Evolutionary conservation across 2,329 filamentous ascomycete genomes (phyloP), one percentile per base, ranked within the genome.

Genomic region (Rhexocercosporidium sp.): DNA sequence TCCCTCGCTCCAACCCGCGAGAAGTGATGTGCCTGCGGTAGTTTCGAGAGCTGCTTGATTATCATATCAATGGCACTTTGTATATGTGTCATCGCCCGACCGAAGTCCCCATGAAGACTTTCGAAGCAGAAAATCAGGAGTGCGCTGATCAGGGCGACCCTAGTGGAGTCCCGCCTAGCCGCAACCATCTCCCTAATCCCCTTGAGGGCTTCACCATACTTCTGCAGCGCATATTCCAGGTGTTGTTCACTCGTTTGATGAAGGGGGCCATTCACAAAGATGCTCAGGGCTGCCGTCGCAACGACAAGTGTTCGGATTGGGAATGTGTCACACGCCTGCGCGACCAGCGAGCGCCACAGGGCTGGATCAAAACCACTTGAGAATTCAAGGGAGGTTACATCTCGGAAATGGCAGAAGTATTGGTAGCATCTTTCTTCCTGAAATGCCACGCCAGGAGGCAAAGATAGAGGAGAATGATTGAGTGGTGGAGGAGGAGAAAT

Each of bases 111-210:
- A n/a, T 70, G 68, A 14, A 73, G 51, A 49, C 66, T 74, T 53
- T 74, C 71, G 44, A 73, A 74, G 51, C 65, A 70, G 57, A 71
- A 74, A 14, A 74, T 74, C 4, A 74, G 67, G 20, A 74, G 46
- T 20, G 69, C 66, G 25, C 70, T 70, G 37, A 74, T 69, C 7
- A 73, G 56, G 9, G 71, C 71, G 27, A 70, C 62, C 60, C 69
- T 65, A n/a, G 66, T 67, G 7, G 70, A 67, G 31, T 73, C 70
- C 44, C 71, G 64, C 1, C 69, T 69, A 14, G 57, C 60, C 12
- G 56, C 41, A 18, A 73, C 67, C 49, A 66, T 66, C 39, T 66
- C 62, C 29, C 65, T 59, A 12, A 74, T 70, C 20, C 63, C 69
- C 53, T 67, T 71, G 20, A 74, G 64, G 20, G 72, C 70, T 22